A percentile compares a stretch with the other conserved stretches of the same genome.
These are phyloP conservation scores for Globisporangium heterothallicum DNA, from an alignment of 352 stramenopile genomes.

Conservation along the genomic window DNA sequence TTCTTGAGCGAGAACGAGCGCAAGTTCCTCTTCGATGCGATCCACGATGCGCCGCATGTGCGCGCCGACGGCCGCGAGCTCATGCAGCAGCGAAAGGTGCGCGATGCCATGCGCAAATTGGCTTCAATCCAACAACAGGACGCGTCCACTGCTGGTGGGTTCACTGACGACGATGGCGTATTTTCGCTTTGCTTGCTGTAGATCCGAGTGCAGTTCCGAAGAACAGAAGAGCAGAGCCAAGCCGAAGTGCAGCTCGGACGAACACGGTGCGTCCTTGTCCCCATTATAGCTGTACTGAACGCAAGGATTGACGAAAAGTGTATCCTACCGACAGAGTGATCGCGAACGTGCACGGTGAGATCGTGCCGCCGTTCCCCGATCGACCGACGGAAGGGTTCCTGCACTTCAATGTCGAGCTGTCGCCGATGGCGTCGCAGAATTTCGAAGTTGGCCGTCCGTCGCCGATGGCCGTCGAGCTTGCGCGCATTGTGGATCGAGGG, in stretches of 20 bases:
- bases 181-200: slow-evolving; percentile 1
- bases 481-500: slow-evolving; percentile 88
- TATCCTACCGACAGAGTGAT: slow-evolving; percentile 65
- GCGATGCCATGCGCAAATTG: too few species aligned
- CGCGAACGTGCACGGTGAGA: slow-evolving; percentile 77
- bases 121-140: too few species aligned
- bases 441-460: slow-evolving; percentile 59
- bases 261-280: slow-evolving; percentile 44
- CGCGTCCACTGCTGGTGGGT: not conserved
- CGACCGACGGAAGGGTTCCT: slow-evolving; percentile 84
- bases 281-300: not conserved
- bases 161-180: not conserved
- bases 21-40: slow-evolving; percentile 63
- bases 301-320: too few species aligned
- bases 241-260: slow-evolving; percentile 72
- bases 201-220: slow-evolving; percentile 79
- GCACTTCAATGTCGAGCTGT: slow-evolving; percentile 81
- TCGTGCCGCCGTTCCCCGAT: slow-evolving; percentile 83
- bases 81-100: slow-evolving; percentile 73
- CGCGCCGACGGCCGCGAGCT: slow-evolving; percentile 72
- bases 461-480: slow-evolving; percentile 66
- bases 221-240: slow-evolving; percentile 68
- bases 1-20: slow-evolving; percentile 81
- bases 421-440: slow-evolving; percentile 74
- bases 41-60: slow-evolving; percentile 51